Evolutionary conservation across 495 filamentous ascomycete species (phyloP).

Genomic region (Lindgomyces ingoldianus): DNA sequence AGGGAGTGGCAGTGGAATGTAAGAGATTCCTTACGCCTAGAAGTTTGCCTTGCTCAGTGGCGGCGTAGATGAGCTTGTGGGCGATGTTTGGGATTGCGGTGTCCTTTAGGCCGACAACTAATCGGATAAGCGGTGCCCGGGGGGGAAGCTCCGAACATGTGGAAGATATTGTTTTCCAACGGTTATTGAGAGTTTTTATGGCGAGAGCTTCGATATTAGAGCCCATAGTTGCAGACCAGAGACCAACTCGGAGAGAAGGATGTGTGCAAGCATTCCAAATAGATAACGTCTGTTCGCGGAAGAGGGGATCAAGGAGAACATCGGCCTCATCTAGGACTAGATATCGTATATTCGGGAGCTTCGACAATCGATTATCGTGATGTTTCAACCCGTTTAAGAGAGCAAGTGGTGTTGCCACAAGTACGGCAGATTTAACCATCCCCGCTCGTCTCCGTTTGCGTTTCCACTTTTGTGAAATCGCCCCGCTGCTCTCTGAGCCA

Average conservation of each 20-base stretch:
- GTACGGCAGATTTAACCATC: constrained; percentile 68
- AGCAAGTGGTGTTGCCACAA: constrained; percentile 83
- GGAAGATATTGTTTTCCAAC: constrained; percentile 42
- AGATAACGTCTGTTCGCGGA: constrained; percentile 82
- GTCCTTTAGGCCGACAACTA: constrained; percentile 93
- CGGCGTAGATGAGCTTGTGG: constrained; percentile 87
- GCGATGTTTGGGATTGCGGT: constrained; percentile 87
- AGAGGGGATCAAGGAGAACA: constrained; percentile 86
- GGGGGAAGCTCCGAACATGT: constrained; percentile 19
- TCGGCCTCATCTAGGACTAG: constrained; percentile 93
- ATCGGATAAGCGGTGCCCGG: constrained; percentile 64
- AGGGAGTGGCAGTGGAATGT: constrained; percentile 64
- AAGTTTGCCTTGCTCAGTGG: constrained; percentile 90
- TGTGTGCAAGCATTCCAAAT: constrained; percentile 80
- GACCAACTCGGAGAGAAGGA: constrained; percentile 65
- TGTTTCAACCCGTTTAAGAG: constrained; percentile 70
- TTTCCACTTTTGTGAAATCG: constrained; percentile 37
- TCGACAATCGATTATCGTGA: constrained; percentile 47
- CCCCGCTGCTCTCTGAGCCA: not conserved
- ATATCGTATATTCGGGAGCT: constrained; percentile 64
- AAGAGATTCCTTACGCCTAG: constrained; percentile 88
- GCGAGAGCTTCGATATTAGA: constrained; percentile 84
- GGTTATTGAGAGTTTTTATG: constrained; percentile 59
- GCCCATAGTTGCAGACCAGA: constrained; percentile 97
- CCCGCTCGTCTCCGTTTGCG: constrained; percentile 32